Conservation (phyloP, 2,329 filamentous ascomycete genomes). For the Claviceps sp. region DNA sequence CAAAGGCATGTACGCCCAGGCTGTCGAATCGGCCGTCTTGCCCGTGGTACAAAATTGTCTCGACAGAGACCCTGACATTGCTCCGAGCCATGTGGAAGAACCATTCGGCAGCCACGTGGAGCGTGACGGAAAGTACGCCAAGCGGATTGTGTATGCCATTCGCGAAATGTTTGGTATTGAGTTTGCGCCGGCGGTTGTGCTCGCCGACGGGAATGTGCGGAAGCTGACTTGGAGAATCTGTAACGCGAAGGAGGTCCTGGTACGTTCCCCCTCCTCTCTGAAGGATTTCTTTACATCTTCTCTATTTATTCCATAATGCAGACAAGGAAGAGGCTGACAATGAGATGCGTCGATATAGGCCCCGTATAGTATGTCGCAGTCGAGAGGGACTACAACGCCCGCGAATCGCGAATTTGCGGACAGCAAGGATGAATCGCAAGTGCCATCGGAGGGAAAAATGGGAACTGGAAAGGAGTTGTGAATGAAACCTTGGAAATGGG, state of each 20-base stretch:
- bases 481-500: not conserved
- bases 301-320: not conserved
- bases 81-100: constrained; percentile 66
- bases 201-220: constrained; percentile 77
- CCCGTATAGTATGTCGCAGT: constrained; percentile 58
- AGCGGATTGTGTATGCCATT: constrained; percentile 83
- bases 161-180: constrained; percentile 96
- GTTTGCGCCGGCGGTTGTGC: constrained; percentile 83
- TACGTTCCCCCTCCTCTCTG: constrained; percentile 32
- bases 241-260: constrained; percentile 89
- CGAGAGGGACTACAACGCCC: constrained; percentile 49
- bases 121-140: constrained; percentile 76
- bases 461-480: not conserved
- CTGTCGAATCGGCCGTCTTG: constrained; percentile 65
- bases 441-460: not conserved
- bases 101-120: constrained; percentile 76
- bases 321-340: not conserved
- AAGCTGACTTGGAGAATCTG: constrained; percentile 91
- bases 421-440: constrained; percentile 9
- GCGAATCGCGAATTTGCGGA: constrained; percentile 26
- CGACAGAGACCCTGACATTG: constrained; percentile 82
- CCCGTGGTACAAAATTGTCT: constrained; percentile 85
- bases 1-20: constrained; percentile 48
- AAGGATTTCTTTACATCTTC: not conserved
- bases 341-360: constrained; percentile 31